Evolutionary conservation across 73 alveolate species (phyloP).

Genomic region (Tetrahymena elliotti): DNA sequence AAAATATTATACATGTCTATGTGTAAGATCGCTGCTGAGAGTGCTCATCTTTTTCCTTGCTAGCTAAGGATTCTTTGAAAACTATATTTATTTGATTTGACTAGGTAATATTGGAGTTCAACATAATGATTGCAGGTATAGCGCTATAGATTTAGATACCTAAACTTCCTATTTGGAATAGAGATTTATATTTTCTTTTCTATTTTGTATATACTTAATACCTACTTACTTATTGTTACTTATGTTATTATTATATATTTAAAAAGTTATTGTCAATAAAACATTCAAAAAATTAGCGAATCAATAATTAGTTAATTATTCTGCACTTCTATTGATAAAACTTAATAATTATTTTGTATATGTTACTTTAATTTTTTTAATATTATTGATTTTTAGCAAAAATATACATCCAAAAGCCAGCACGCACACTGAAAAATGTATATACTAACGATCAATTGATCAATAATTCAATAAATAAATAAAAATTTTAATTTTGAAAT

Average conservation of each 20-base stretch:
- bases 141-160: background rate
- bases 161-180: background rate
- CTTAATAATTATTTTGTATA: background rate
- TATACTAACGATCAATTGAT: no score
- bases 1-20: background rate
- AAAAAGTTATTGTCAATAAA: background rate
- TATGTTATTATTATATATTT: no score
- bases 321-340: background rate
- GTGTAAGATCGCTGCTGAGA: background rate
- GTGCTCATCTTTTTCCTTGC: background rate
- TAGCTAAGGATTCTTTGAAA: background rate
- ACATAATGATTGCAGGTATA: background rate
- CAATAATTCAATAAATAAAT: background rate
- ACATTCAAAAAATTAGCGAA: background rate
- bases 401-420: background rate
- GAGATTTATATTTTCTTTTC: background rate
- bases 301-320: background rate
- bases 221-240: background rate
- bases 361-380: background rate
- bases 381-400: background rate
- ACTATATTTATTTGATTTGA: background rate
- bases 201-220: background rate
- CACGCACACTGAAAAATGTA: no score
- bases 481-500: no score
- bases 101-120: background rate